phyloP scores from a whole-genome alignment of 176 grass and related monocot species.

The Oryza glaberrima region DNA sequence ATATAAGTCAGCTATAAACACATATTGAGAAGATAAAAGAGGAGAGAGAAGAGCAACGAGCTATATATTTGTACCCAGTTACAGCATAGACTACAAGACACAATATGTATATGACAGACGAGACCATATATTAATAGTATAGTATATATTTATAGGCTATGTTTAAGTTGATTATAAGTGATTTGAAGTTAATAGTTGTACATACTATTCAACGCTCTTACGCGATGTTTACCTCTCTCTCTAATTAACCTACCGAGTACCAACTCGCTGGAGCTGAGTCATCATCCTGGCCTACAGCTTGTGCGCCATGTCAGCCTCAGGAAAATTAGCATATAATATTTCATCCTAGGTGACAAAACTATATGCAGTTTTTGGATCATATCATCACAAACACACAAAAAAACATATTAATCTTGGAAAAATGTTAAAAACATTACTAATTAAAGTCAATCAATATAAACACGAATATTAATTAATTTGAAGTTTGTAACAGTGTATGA shows the following conservation, averaged over 20 bases:
- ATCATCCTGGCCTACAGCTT: background rate
- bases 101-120: too few relatives aligned
- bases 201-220: too few relatives aligned
- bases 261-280: conserved; percentile 6
- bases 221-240: background rate
- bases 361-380: background rate
- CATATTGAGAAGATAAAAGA: too few relatives aligned
- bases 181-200: too few relatives aligned
- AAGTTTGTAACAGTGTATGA: background rate
- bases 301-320: background rate
- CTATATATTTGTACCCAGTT: too few relatives aligned
- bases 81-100: too few relatives aligned
- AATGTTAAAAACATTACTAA: background rate
- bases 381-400: background rate
- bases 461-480: background rate
- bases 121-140: too few relatives aligned
- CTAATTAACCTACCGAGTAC: background rate
- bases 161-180: too few relatives aligned
- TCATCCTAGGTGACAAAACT: background rate
- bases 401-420: background rate
- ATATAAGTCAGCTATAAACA: too few relatives aligned
- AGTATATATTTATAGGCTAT: too few relatives aligned
- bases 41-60: too few relatives aligned
- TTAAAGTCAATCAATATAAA: background rate
- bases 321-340: background rate